Evolutionary conservation across 371 early-diverging fungal genomes (phyloP).

Genomic region (Mortierella sp.): DNA sequence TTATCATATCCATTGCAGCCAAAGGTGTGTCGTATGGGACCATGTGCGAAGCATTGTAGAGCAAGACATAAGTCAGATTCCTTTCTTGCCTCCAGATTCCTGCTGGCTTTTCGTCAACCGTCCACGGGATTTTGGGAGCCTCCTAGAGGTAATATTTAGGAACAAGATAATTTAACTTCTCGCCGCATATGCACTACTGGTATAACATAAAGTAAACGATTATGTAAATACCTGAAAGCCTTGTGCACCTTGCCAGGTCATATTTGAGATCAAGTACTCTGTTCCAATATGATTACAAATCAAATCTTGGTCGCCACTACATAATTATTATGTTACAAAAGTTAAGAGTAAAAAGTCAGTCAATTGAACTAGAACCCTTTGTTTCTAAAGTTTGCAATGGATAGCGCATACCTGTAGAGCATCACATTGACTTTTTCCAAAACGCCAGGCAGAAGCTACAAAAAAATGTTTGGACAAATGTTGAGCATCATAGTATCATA

Average conservation of each 20-base stretch:
- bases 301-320: conserved; percentile 85
- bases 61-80: conserved; percentile 77
- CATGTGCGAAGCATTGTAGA: conserved; percentile 87
- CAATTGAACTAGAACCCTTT: too few relatives aligned
- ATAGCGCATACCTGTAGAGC: conserved; percentile 67
- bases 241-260: conserved; percentile 80
- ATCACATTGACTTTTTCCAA: conserved; percentile 67
- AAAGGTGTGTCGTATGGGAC: conserved; percentile 80
- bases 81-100: conserved; percentile 72
- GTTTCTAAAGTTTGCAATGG: too few relatives aligned
- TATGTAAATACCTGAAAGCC: conserved; percentile 69
- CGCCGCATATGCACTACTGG: too few relatives aligned
- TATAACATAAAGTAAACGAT: too few relatives aligned
- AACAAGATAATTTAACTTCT: background rate
- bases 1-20: conserved; percentile 79
- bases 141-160: conserved; percentile 21
- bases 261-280: conserved; percentile 72
- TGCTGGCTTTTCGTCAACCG: conserved; percentile 65
- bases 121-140: conserved; percentile 61
- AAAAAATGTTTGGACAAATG: background rate
- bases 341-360: background rate
- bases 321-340: background rate
- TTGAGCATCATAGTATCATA: too few relatives aligned
- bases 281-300: conserved; percentile 87
- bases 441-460: conserved; percentile 67